These are phyloP conservation scores for Beta corolliflora DNA, from an alignment of 179 eudicot species.

Conservation along the genomic window DNA sequence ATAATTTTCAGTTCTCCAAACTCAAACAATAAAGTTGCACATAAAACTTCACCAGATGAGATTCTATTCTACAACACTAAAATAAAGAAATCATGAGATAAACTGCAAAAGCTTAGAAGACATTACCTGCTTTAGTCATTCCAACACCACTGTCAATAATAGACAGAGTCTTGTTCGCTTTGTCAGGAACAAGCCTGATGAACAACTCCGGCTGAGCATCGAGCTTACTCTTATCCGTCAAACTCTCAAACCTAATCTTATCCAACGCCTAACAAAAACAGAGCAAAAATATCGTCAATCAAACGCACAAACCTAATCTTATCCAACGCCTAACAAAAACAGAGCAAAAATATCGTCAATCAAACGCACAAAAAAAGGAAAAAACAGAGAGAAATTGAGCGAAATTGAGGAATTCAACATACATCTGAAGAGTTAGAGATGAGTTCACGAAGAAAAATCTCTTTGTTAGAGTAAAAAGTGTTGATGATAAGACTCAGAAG, in stretches of 20 bases:
- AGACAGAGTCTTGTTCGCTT: constrained; percentile 60
- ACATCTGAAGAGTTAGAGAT: constrained; percentile 47
- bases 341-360: neutral
- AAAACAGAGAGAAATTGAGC: neutral
- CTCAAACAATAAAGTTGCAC: no score
- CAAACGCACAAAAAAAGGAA: neutral
- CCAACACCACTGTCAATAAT: constrained; percentile 77
- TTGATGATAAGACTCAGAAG: constrained; percentile 71
- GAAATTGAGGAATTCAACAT: neutral
- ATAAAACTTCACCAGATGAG: no score
- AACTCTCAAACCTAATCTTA: constrained; percentile 63
- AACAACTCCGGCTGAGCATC: constrained; percentile 77
- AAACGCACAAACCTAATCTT: constrained; percentile 40
- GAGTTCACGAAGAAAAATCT: constrained; percentile 51
- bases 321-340: constrained; percentile 52
- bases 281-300: neutral
- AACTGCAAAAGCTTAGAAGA: neutral
- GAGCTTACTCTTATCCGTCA: constrained; percentile 72
- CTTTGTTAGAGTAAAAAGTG: constrained; percentile 85
- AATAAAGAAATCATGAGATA: neutral
- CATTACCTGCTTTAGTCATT: constrained; percentile 78
- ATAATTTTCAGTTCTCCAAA: no score
- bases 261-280: constrained; percentile 52
- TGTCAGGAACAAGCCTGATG: constrained; percentile 69
- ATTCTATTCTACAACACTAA: no score